These are phyloP conservation scores for Coriaria nepalensis DNA, from an alignment of 306 rosid genomes.

Conservation along the genomic window DNA sequence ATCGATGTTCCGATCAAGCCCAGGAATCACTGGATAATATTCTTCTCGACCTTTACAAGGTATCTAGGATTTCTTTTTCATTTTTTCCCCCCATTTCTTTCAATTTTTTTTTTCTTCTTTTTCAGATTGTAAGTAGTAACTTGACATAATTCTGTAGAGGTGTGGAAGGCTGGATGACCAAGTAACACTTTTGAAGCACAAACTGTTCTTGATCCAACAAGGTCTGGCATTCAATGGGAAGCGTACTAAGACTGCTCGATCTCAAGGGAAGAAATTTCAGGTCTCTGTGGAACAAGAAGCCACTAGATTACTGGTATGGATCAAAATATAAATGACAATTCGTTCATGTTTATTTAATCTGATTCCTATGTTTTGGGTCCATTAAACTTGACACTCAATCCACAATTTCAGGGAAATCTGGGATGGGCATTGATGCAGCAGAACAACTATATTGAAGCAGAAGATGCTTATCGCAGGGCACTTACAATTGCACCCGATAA, in stretches of 20 bases:
- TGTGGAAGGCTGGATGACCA: conserved; percentile 98
- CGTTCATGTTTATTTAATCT: no score
- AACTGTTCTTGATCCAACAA: conserved; percentile 74
- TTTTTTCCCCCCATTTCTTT: no score
- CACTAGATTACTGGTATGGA: conserved; percentile 73
- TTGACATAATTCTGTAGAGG: conserved; percentile 33
- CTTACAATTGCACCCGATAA: conserved; percentile 75
- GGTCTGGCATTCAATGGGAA: conserved; percentile 97
- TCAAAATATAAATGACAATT: no score
- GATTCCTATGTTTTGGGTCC: no score
- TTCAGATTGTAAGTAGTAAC: neutral
- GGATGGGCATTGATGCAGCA: conserved; percentile 99
- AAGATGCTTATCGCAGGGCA: conserved; percentile 82
- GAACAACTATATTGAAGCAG: conserved; percentile 82
- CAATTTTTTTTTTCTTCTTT: neutral
- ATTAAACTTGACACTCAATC: no score
- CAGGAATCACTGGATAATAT: conserved; percentile 97
- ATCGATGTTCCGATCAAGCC: conserved; percentile 84
- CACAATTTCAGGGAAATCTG: conserved; percentile 53
- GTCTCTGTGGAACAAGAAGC: conserved; percentile 99
- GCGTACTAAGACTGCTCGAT: conserved; percentile 88
- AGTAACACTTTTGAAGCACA: conserved; percentile 59
- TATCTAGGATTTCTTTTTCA: neutral
- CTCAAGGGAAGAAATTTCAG: conserved; percentile 98
- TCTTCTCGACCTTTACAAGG: conserved; percentile 92